phyloP scores from a whole-genome alignment of 2,329 filamentous ascomycete genomes.

The Aspergillus aculeatus region DNA sequence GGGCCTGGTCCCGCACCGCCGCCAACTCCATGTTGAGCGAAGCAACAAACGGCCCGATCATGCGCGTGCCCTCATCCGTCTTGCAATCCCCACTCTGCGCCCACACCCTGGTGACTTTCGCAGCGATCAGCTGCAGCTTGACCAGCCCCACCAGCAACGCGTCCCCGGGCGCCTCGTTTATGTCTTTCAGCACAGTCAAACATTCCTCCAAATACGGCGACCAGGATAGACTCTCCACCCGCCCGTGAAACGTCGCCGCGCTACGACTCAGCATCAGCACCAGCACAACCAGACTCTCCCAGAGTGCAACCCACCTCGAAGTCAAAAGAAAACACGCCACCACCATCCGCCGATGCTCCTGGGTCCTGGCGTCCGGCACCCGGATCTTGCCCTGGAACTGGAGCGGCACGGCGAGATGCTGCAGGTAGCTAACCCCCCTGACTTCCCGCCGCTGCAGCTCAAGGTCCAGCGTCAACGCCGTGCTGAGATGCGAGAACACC shows the following conservation, averaged over 20 bases:
- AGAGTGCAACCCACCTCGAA: neutral
- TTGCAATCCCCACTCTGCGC: slow-evolving; percentile 5
- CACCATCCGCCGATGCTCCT: slow-evolving; percentile 4
- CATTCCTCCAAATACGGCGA: slow-evolving; percentile 60
- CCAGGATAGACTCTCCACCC: slow-evolving; percentile 54
- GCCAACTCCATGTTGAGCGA: slow-evolving; percentile 24
- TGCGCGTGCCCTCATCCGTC: slow-evolving; percentile 7
- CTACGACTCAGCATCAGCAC: neutral
- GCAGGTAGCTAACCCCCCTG: neutral
- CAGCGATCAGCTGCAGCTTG: slow-evolving; percentile 24
- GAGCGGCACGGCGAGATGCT: neutral
- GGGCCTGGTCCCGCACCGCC: slow-evolving; percentile 18
- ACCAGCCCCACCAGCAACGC: slow-evolving; percentile 42
- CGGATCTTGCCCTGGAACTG: neutral
- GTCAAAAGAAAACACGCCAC: slow-evolving; percentile 8
- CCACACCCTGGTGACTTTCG: slow-evolving; percentile 18
- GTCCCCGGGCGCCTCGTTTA: slow-evolving; percentile 52
- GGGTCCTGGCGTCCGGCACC: neutral
- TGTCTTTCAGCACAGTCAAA: slow-evolving; percentile 47
- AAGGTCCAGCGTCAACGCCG: slow-evolving; percentile 3
- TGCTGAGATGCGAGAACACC: slow-evolving; percentile 9
- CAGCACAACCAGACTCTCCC: no score
- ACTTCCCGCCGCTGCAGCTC: neutral
- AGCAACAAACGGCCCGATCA: slow-evolving; percentile 18
- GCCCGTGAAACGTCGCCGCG: slow-evolving; percentile 10